Conservation (phyloP, 495 filamentous ascomycete species). For the Jackrogersella multiformis region DNA sequence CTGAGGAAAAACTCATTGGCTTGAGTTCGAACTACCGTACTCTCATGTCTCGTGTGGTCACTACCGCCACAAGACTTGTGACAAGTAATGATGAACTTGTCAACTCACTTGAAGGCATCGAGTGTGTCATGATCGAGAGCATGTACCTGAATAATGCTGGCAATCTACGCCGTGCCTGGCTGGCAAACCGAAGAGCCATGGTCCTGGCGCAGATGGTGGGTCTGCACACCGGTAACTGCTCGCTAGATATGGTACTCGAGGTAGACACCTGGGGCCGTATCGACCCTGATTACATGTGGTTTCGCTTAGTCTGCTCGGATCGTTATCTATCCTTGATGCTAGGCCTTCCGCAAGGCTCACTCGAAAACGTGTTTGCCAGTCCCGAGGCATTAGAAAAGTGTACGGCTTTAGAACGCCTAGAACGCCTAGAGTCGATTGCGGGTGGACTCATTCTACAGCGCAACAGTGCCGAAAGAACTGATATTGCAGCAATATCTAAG, state of each 20-base stretch:
- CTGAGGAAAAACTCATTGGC: constrained; percentile 15
- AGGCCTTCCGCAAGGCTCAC: constrained; percentile 44
- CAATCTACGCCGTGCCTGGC: constrained; percentile 56
- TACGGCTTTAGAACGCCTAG: constrained; percentile 42
- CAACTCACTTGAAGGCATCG: constrained; percentile 56
- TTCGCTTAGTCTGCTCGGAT: constrained; percentile 47
- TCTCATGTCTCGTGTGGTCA: constrained; percentile 50
- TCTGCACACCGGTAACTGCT: constrained; percentile 43
- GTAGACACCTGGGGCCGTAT: constrained; percentile 15
- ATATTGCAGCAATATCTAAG: constrained; percentile 36
- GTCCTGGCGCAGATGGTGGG: constrained; percentile 58
- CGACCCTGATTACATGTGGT: constrained; percentile 45
- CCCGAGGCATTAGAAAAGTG: constrained; percentile 29
- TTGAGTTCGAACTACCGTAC: constrained; percentile 30
- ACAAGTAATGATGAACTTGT: constrained; percentile 61
- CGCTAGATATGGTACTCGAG: constrained; percentile 12
- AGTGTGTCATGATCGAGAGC: constrained; percentile 62
- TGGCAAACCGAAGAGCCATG: constrained; percentile 56
- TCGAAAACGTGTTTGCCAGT: constrained; percentile 35
- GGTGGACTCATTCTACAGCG: constrained; percentile 42
- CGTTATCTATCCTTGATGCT: constrained; percentile 49
- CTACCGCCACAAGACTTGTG: constrained; percentile 54
- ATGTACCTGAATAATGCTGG: constrained; percentile 58
- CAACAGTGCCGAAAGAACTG: constrained; percentile 31
- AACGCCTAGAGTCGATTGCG: constrained; percentile 44